These are phyloP conservation scores for Prunus armeniaca DNA, from an alignment of 306 rosid genomes.

Conservation along the genomic window DNA sequence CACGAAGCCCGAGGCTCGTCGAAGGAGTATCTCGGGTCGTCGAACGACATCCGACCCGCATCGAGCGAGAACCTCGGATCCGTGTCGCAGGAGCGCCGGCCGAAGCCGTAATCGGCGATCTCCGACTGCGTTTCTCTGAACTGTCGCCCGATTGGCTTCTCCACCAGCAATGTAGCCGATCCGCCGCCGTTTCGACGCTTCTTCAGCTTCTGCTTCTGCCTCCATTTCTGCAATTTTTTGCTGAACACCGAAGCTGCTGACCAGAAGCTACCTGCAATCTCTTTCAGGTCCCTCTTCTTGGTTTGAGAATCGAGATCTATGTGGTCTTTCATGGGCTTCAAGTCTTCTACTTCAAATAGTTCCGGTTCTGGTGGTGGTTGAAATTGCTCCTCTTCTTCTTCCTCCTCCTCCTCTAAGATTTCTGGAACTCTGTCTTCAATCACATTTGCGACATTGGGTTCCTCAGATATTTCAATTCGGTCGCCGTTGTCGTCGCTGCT, in stretches of 20 bases:
- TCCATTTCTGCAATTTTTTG: conserved; percentile 95
- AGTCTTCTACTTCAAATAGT: conserved; percentile 13
- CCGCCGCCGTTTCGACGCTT: conserved; percentile 72
- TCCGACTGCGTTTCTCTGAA: conserved; percentile 98
- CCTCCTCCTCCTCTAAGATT: conserved; percentile 59
- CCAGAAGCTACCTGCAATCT: conserved; percentile 96
- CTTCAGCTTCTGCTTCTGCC: conserved; percentile 94
- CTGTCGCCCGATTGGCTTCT: conserved; percentile 88
- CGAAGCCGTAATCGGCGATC: conserved; percentile 97
- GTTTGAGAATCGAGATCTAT: conserved; percentile 86
- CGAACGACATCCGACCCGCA: conserved; percentile 73
- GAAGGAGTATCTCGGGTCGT: conserved; percentile 83
- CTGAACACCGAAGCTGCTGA: conserved; percentile 96
- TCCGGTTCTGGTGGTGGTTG: conserved; percentile 5
- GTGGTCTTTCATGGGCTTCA: conserved; percentile 85
- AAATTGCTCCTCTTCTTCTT: conserved; percentile 5
- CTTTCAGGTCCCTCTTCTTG: conserved; percentile 86
- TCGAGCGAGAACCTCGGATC: conserved; percentile 96
- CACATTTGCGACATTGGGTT: conserved; percentile 35
- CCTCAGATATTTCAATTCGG: conserved; percentile 45
- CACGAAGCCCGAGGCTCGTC: conserved; percentile 98
- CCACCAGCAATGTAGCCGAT: conserved; percentile 80
- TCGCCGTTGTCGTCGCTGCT: neutral
- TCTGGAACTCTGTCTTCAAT: conserved; percentile 60
- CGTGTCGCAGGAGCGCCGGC: conserved; percentile 93